Conservation (phyloP, 2,329 filamentous ascomycete species). For the Cladophialophora immunda region DNA sequence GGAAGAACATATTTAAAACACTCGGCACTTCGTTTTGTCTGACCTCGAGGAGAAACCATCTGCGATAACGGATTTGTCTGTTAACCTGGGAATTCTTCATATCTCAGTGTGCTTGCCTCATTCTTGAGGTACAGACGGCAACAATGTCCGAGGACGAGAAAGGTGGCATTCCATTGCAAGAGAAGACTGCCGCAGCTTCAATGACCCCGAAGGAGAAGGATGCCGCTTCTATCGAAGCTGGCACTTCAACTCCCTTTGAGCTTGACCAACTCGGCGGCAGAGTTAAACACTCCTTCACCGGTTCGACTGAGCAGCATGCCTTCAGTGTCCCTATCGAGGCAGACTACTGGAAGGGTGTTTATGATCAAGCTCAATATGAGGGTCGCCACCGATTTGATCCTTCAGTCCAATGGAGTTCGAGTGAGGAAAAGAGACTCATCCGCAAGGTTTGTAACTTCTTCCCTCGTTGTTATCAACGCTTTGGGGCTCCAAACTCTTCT, state of each 20-base stretch:
- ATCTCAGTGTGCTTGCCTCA: neutral
- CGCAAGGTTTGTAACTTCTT: slow-evolving; percentile 22
- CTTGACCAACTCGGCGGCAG: slow-evolving; percentile 1
- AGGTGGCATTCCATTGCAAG: neutral
- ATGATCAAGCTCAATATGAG: slow-evolving; percentile 62
- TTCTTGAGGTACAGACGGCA: neutral
- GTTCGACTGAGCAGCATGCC: slow-evolving; percentile 32
- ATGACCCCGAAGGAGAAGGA: slow-evolving; percentile 4
- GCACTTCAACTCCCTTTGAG: neutral
- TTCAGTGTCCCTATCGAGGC: slow-evolving; percentile 63
- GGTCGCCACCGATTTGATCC: slow-evolving; percentile 55
- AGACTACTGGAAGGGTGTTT: slow-evolving; percentile 63
- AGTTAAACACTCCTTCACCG: slow-evolving; percentile 10
- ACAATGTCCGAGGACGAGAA: neutral
- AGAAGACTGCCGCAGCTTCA: slow-evolving; percentile 4
- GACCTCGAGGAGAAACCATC: neutral
- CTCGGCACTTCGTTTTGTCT: neutral
- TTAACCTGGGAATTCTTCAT: neutral
- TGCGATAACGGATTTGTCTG: neutral
- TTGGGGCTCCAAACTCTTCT: neutral
- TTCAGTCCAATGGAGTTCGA: slow-evolving; percentile 27
- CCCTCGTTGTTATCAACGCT: too few relatives aligned
- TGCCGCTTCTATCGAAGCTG: slow-evolving; percentile 2
- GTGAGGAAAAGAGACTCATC: slow-evolving; percentile 38
- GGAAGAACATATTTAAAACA: neutral